Base-by-base conservation (phyloP, 768 basidiomycete species). In the Lanmaoa pseudosensibilis region DNA sequence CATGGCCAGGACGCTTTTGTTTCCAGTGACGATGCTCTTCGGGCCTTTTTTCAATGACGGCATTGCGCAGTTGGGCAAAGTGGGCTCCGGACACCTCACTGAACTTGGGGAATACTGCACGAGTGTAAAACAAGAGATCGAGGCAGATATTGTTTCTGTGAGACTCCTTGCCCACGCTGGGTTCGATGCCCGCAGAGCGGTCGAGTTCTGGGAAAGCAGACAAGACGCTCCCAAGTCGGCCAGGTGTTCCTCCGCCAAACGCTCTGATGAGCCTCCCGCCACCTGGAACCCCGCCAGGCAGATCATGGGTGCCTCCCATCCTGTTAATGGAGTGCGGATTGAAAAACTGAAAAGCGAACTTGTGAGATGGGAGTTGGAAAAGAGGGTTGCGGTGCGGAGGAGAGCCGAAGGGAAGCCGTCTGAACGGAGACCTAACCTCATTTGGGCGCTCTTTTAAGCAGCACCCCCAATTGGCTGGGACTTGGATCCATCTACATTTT, bases 31-130 rank as follows among this genome's bases (percentile, higher is more conserved):
- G 5, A 93, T 91, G 88, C 65, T 94, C 10, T 85, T 98, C 54
- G 95, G 96, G 0, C 96, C 96, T 1, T 97, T 98, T 69, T 85
- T 98, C 56, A 95, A 96, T 66, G 96, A 99, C 64, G 94, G 92
- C 3, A 81, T 98, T 25, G 92, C 87, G 0, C 84, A 90, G 50
- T 64, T 94, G 51, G 87, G 92, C 25, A 87, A 86, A 67, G 80
- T 89, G 1, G 87, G 90, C 3, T 85, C 87, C 12, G 84, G 85
- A 3, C 88, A 95, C 66, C 77, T 95, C 38, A 76, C 79, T 47
- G 88, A 85, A 69, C 73, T 88, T 3, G 84, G 84, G 25, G 86
- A 88, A 62, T 80, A 83, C 50, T 95, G 93, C 67, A 92, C 87
- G 45, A 91, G 84, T 56, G 77, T 85, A 55, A 83, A 81, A 44